These are phyloP conservation scores for Suillus subluteus DNA, from an alignment of 768 basidiomycete genomes.

Conservation along the genomic window DNA sequence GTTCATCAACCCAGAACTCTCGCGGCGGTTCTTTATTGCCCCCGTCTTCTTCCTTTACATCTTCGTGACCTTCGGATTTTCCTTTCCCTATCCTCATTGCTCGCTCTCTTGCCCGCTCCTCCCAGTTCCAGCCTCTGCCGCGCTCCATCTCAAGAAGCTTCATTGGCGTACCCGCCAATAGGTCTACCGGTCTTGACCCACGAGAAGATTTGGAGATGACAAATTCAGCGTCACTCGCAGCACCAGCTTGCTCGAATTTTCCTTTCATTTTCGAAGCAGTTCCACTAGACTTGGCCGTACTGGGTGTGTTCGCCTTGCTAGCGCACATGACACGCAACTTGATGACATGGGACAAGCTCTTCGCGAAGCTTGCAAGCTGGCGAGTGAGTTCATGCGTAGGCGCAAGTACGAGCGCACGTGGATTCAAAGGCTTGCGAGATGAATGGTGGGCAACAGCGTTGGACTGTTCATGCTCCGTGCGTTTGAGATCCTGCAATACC, in stretches of 20 bases:
- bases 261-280: conserved; percentile 57
- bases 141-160: conserved; percentile 63
- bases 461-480: conserved; percentile 47
- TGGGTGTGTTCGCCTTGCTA: conserved; percentile 57
- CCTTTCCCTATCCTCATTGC: conserved; percentile 27
- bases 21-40: conserved; percentile 19
- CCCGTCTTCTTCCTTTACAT: conserved; percentile 28
- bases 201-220: conserved; percentile 27
- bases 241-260: conserved; percentile 27
- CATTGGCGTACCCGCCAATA: conserved; percentile 67
- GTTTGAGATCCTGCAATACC: conserved; percentile 77
- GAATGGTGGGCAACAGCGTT: conserved; percentile 15
- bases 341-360: conserved; percentile 69
- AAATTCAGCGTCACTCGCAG: conserved; percentile 25
- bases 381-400: conserved; percentile 90
- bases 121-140: conserved; percentile 57
- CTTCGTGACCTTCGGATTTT: conserved; percentile 32
- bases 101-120: conserved; percentile 30
- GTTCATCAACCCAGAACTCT: conserved; percentile 48
- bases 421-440: conserved; percentile 48
- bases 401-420: conserved; percentile 80
- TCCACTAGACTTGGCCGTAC: conserved; percentile 26
- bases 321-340: conserved; percentile 79
- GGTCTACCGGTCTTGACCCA: conserved; percentile 43
- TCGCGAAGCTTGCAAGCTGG: conserved; percentile 76